Conservation (phyloP, 106 monocot genomes). For the Dendrobium nobile region DNA sequence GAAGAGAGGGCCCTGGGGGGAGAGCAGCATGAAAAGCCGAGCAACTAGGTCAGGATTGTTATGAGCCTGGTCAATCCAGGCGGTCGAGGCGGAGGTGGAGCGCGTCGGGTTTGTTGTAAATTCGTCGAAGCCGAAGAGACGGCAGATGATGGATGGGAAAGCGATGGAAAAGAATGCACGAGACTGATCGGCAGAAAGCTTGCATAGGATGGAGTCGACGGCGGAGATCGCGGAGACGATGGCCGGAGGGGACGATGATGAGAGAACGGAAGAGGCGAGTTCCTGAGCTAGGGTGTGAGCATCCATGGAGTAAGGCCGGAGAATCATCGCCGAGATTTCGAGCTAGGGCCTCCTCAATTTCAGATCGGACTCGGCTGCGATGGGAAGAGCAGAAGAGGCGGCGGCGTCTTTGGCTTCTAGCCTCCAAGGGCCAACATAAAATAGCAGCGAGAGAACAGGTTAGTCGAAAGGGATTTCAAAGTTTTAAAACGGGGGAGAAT, state of each 20-base stretch:
- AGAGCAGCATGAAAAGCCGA: conserved; percentile 49
- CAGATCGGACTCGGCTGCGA: not conserved
- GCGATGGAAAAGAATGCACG: conserved; percentile 79
- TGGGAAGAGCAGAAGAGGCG: not conserved
- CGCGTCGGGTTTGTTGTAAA: conserved; percentile 6
- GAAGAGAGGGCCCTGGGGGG: conserved; percentile 50
- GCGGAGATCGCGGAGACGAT: conserved; percentile 43
- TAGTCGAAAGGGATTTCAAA: not conserved
- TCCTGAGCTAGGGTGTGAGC: conserved; percentile 45
- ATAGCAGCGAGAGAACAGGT: not conserved
- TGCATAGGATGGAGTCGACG: conserved; percentile 50
- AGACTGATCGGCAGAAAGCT: conserved; percentile 45
- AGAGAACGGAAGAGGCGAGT: conserved; percentile 45
- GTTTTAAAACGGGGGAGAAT: not conserved
- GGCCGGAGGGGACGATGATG: conserved; percentile 32
- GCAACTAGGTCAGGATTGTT: conserved; percentile 29
- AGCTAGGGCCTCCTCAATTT: conserved; percentile 6
- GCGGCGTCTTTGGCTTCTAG: not conserved
- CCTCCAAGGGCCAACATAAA: not conserved
- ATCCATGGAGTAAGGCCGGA: conserved; percentile 31
- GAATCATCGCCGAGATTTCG: conserved; percentile 17
- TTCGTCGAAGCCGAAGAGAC: conserved; percentile 74
- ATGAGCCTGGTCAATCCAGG: conserved; percentile 55
- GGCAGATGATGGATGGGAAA: conserved; percentile 67
- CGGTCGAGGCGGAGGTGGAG: conserved; percentile 10